These are phyloP conservation scores for Nannizziopsis arthrosporioides DNA, from an alignment of 2,329 filamentous ascomycete genomes.

Conservation along the genomic window DNA sequence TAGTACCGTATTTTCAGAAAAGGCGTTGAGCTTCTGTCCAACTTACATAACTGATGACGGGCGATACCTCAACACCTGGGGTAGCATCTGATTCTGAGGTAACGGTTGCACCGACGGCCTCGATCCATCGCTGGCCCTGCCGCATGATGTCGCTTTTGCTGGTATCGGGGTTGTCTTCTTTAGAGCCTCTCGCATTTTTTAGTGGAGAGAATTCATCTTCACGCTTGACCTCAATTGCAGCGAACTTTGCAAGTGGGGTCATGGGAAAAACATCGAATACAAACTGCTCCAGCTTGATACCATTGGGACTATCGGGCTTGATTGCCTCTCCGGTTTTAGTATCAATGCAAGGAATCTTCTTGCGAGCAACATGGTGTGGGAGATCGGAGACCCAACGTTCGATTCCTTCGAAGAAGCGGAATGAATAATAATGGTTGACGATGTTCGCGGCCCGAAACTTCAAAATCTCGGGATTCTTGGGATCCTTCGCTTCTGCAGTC, in stretches of 20 bases:
- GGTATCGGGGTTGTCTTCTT: conserved; percentile 88
- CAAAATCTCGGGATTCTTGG: conserved; percentile 66
- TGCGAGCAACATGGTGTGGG: conserved; percentile 89
- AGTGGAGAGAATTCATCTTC: conserved; percentile 97
- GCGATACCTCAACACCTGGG: conserved; percentile 76
- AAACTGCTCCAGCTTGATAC: conserved; percentile 98
- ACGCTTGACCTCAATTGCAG: conserved; percentile 86
- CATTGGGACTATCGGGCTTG: conserved; percentile 91
- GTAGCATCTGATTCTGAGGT: conserved; percentile 49
- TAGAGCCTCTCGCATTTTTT: conserved; percentile 78
- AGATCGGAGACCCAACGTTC: conserved; percentile 75
- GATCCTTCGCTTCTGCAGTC: conserved; percentile 79
- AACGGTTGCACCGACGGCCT: conserved; percentile 65
- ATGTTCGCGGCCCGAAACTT: conserved; percentile 98
- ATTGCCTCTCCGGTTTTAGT: conserved; percentile 63
- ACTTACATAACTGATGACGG: conserved; percentile 90
- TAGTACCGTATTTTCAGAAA: conserved; percentile 7
- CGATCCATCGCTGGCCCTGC: conserved; percentile 77
- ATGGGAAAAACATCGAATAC: conserved; percentile 97
- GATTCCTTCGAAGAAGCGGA: conserved; percentile 80
- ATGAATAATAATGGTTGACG: conserved; percentile 99
- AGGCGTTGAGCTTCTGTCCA: background rate
- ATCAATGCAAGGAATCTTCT: conserved; percentile 91
- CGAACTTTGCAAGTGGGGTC: conserved; percentile 75
- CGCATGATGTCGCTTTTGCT: conserved; percentile 81